A percentile compares a stretch with the other conserved stretches of the same genome.
phyloP scores from a whole-genome alignment of 1,139 yeast genomes.

The Pichia sp. region DNA sequence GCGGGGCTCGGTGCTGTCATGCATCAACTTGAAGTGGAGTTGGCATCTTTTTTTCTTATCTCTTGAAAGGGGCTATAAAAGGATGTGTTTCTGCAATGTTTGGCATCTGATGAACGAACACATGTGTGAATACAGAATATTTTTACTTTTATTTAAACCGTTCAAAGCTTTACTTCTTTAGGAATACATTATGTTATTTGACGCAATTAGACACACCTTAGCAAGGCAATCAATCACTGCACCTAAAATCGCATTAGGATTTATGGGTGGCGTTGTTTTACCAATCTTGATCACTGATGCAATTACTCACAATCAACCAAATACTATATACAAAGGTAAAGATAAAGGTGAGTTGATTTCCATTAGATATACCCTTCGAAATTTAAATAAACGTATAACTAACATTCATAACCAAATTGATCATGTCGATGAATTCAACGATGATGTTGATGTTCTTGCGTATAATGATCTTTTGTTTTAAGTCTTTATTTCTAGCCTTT shows the following conservation, averaged over 20 bases:
- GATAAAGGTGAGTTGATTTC: constrained; percentile 16
- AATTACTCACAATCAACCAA: constrained; percentile 7
- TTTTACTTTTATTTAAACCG: too few relatives aligned
- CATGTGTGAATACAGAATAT: too few relatives aligned
- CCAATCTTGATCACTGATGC: constrained; percentile 16
- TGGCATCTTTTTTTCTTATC: too few relatives aligned
- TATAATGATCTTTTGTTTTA: constrained; percentile 12
- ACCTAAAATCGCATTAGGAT: constrained; percentile 16
- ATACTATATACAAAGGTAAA: constrained; percentile 9
- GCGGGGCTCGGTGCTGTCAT: neutral
- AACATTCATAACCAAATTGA: constrained; percentile 16
- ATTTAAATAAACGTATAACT: constrained; percentile 14
- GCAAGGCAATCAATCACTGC: constrained; percentile 10
- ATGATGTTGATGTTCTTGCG: constrained; percentile 5
- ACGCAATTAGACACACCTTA: constrained; percentile 9
- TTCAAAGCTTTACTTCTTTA: neutral
- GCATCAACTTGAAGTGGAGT: neutral
- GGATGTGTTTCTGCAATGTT: neutral
- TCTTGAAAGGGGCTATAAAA: neutral
- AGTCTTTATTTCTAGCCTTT: neutral
- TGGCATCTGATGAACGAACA: neutral
- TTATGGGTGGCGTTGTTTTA: constrained; percentile 17
- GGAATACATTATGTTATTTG: constrained; percentile 11
- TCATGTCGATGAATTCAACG: constrained; percentile 9
- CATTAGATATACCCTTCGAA: constrained; percentile 5